Percentiles rank a stretch among this genome's conserved stretches.
Conservation (phyloP, 306 rosid species). For the Adenanthera pavonina region DNA sequence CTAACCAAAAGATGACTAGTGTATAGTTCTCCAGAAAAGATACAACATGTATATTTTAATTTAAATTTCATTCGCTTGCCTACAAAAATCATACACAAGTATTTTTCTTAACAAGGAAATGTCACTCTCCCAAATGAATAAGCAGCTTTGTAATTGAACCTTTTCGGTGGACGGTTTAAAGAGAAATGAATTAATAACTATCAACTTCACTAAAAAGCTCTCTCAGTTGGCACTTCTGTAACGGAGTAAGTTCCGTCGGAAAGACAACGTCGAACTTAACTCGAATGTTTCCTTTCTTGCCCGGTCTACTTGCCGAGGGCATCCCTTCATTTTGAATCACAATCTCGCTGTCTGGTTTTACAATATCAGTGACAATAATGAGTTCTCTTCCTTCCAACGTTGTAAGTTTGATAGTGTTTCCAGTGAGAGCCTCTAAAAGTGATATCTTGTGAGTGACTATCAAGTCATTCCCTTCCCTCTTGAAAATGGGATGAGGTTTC, state of each 20-base stretch:
- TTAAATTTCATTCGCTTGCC: no score
- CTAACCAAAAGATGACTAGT: no score
- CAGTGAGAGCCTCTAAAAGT: conserved; percentile 72
- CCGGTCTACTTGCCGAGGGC: conserved; percentile 72
- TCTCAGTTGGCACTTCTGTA: conserved; percentile 65
- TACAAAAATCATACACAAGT: no score
- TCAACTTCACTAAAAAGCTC: conserved; percentile 57
- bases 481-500: conserved; percentile 18
- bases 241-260: conserved; percentile 61
- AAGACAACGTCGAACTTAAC: conserved; percentile 66
- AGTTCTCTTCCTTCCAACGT: conserved; percentile 73
- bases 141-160: no score
- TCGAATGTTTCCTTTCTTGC: conserved; percentile 67
- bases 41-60: no score
- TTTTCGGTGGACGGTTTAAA: no score
- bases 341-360: conserved; percentile 61
- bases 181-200: conserved; percentile 14
- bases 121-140: no score
- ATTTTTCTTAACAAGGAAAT: no score
- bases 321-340: conserved; percentile 70
- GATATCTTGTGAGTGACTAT: conserved; percentile 47
- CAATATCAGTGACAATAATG: conserved; percentile 49
- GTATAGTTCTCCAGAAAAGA: no score
- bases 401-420: conserved; percentile 54
- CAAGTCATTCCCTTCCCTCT: conserved; percentile 77